Conservation (phyloP, 805 yeast species). For the Kregervanrija pseudodelftensis region DNA sequence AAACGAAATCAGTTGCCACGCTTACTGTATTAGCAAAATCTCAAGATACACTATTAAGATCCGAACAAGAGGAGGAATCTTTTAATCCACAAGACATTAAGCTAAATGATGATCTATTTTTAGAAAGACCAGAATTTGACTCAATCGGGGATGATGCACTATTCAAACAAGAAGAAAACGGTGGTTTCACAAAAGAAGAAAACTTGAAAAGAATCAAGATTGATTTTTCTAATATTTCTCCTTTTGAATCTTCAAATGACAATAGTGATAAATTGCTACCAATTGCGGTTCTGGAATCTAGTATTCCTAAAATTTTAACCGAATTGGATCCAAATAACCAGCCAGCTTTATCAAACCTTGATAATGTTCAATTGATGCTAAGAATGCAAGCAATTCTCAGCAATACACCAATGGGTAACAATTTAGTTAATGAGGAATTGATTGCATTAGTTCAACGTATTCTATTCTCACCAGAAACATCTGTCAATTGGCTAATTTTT, state of each 20-base stretch:
- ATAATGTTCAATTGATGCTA: slow-evolving; percentile 66
- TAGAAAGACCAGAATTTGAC: slow-evolving; percentile 71
- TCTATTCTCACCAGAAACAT: slow-evolving; percentile 40
- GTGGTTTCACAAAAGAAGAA: slow-evolving; percentile 19
- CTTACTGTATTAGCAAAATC: slow-evolving; percentile 70
- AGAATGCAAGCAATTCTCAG: slow-evolving; percentile 57
- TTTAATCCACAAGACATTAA: slow-evolving; percentile 48
- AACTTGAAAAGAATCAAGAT: slow-evolving; percentile 35
- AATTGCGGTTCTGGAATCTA: slow-evolving; percentile 51
- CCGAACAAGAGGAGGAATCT: slow-evolving; percentile 10
- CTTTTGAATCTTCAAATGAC: slow-evolving; percentile 7
- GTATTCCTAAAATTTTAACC: slow-evolving; percentile 49
- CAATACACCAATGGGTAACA: slow-evolving; percentile 64
- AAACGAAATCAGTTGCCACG: slow-evolving; percentile 61
- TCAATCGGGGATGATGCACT: slow-evolving; percentile 44
- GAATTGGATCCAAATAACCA: slow-evolving; percentile 74
- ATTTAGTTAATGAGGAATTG: slow-evolving; percentile 77
- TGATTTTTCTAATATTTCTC: slow-evolving; percentile 24
- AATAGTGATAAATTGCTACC: slow-evolving; percentile 46
- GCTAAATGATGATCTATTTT: slow-evolving; percentile 66
- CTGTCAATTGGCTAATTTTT: slow-evolving; percentile 69
- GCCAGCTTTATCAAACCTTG: slow-evolving; percentile 64
- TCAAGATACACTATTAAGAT: slow-evolving; percentile 19
- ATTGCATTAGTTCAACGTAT: slow-evolving; percentile 69
- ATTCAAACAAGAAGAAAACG: slow-evolving; percentile 25